phyloP scores from a whole-genome alignment of 1,284 basidiomycete species.

The Marasmius sp. region DNA sequence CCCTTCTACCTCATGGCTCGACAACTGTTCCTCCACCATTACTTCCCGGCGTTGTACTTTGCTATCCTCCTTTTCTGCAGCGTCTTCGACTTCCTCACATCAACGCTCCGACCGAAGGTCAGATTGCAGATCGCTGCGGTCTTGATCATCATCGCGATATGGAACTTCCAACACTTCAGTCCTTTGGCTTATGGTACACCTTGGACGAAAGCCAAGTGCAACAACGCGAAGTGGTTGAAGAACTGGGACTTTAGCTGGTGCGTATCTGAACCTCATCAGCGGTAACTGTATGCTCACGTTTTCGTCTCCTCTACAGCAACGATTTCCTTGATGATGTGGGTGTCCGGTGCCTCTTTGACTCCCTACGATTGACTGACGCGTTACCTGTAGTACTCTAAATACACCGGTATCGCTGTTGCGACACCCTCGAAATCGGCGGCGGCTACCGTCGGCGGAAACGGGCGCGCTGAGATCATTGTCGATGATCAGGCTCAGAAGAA shows the following conservation, averaged over 20 bases:
- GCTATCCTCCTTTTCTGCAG: slow-evolving; percentile 79
- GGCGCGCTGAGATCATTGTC: slow-evolving; percentile 7
- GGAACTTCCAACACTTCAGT: slow-evolving; percentile 80
- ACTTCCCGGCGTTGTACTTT: slow-evolving; percentile 95
- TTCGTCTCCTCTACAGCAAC: slow-evolving; percentile 36
- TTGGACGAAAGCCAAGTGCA: slow-evolving; percentile 86
- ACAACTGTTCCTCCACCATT: slow-evolving; percentile 96
- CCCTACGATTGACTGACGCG: slow-evolving; percentile 1
- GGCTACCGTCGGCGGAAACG: slow-evolving; percentile 21
- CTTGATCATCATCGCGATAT: slow-evolving; percentile 72
- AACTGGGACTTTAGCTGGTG: slow-evolving; percentile 97
- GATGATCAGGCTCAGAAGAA: slow-evolving; percentile 9
- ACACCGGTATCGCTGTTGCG: slow-evolving; percentile 35
- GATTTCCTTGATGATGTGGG: slow-evolving; percentile 66
- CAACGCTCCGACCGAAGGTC: slow-evolving; percentile 71
- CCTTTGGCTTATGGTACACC: slow-evolving; percentile 83
- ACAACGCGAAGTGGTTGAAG: slow-evolving; percentile 81
- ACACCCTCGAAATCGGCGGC: slow-evolving; percentile 47
- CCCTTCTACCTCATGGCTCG: slow-evolving; percentile 97
- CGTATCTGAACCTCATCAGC: slow-evolving; percentile 24
- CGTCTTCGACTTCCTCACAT: slow-evolving; percentile 86
- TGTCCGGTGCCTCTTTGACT: slow-evolving; percentile 12
- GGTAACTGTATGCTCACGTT: slow-evolving; percentile 11
- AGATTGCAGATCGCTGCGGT: slow-evolving; percentile 80
- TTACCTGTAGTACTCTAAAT: slow-evolving; percentile 51